Percentiles rank a stretch among this genome's conserved stretches.
Conservation (phyloP, 192 early-diverging fungal species). For the Entomortierella chlamydospora region DNA sequence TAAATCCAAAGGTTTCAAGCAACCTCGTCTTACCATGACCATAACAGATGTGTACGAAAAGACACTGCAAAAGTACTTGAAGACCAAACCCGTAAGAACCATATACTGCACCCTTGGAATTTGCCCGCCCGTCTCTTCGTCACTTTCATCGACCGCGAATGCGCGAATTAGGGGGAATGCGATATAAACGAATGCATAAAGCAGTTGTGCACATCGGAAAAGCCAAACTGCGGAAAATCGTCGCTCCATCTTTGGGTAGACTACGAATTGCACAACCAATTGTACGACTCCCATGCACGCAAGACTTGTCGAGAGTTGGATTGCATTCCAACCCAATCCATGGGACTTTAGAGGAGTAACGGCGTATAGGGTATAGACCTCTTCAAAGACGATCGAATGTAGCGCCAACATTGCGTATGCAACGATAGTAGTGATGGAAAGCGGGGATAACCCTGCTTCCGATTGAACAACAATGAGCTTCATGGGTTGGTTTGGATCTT, state of each 20-base stretch:
- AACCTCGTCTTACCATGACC: conserved; percentile 60
- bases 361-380: conserved; percentile 58
- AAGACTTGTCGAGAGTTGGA: conserved; percentile 56
- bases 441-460: conserved; percentile 20
- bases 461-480: conserved; percentile 26
- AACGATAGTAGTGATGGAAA: conserved; percentile 35
- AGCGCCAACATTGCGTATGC: conserved; percentile 55
- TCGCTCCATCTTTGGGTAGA: conserved; percentile 56
- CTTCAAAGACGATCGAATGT: conserved; percentile 64
- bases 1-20: neutral
- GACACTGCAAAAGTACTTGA: conserved; percentile 42
- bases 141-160: conserved; percentile 18
- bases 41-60: conserved; percentile 60
- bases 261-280: conserved; percentile 56
- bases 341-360: conserved; percentile 53
- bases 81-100: conserved; percentile 14
- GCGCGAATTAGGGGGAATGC: conserved; percentile 53
- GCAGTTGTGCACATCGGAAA: conserved; percentile 44
- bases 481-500: conserved; percentile 31
- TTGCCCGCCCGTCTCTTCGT: conserved; percentile 15
- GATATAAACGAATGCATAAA: conserved; percentile 56
- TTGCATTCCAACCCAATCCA: conserved; percentile 58
- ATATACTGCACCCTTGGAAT: conserved; percentile 3
- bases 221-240: conserved; percentile 45
- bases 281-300: conserved; percentile 57